These are phyloP conservation scores for Talaromyces adpressus DNA, from an alignment of 495 filamentous ascomycete genomes.

Conservation along the genomic window DNA sequence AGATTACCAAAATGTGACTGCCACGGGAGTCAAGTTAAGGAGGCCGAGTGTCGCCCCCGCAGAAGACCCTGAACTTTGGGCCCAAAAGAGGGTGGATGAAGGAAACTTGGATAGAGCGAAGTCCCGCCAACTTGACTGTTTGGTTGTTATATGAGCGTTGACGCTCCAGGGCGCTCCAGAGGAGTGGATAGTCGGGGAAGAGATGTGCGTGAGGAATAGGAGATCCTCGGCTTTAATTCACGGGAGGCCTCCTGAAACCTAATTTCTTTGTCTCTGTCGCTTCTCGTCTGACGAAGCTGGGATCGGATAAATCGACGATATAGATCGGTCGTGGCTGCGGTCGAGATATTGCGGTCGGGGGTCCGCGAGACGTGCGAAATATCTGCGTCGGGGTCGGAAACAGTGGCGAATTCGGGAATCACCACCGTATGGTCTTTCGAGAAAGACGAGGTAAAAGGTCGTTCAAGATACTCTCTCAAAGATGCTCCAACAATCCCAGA, in stretches of 20 bases:
- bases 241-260: not conserved
- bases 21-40: slow-evolving; percentile 70
- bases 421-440: not conserved
- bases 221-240: not conserved
- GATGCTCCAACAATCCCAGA: not conserved
- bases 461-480: not conserved
- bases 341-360: not conserved
- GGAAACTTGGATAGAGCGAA: slow-evolving; percentile 66
- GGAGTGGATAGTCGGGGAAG: not conserved
- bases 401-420: not conserved
- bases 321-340: not conserved
- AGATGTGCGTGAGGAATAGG: not conserved
- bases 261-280: not conserved
- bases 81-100: slow-evolving; percentile 89
- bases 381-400: not conserved
- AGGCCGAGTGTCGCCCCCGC: slow-evolving; percentile 94
- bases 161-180: slow-evolving; percentile 7
- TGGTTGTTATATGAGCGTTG: slow-evolving; percentile 18
- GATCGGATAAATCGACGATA: not conserved
- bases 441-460: not conserved
- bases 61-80: slow-evolving; percentile 83
- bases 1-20: slow-evolving; percentile 17
- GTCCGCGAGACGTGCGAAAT: not conserved
- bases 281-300: not conserved
- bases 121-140: slow-evolving; percentile 96